phyloP scores from a whole-genome alignment of 116 monocot genomes.

The Cymodocea nodosa region DNA sequence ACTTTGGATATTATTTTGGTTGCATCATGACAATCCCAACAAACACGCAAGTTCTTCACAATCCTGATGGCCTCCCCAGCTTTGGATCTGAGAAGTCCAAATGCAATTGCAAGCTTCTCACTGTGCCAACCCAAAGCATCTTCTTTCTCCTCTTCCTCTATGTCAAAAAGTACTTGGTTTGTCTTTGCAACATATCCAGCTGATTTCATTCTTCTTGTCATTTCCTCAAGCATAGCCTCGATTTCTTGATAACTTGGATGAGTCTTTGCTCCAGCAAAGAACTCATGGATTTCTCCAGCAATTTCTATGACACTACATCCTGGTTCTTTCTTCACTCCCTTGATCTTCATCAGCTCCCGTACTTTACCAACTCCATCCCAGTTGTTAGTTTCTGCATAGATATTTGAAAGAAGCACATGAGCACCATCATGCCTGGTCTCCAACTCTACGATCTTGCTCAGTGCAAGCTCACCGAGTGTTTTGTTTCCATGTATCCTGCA shows the following conservation, averaged over 20 bases:
- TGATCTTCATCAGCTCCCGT: conserved; percentile 52
- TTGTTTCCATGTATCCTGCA: conserved; percentile 42
- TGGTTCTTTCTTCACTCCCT: conserved; percentile 62
- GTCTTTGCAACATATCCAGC: conserved; percentile 46
- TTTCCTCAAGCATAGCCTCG: conserved; percentile 43
- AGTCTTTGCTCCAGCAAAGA: conserved; percentile 48
- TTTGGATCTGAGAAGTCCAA: conserved; percentile 35
- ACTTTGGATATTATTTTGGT: conserved; percentile 52
- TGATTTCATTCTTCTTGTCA: conserved; percentile 35
- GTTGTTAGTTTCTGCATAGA: conserved; percentile 54
- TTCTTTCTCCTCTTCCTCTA: conserved; percentile 86
- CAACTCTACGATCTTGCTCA: conserved; percentile 30
- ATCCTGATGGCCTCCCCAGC: conserved; percentile 41
- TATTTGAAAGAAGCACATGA: conserved; percentile 69
- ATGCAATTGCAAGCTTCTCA: conserved; percentile 78
- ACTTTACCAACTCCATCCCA: conserved; percentile 51
- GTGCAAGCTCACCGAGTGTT: conserved; percentile 40
- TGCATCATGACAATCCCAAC: conserved; percentile 62
- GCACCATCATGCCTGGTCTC: conserved; percentile 51
- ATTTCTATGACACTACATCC: conserved; percentile 74
- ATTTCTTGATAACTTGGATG: conserved; percentile 53
- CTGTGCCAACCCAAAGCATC: conserved; percentile 55
- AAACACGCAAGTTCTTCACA: conserved; percentile 71
- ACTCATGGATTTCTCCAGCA: conserved; percentile 49
- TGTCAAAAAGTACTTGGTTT: conserved; percentile 59